These are phyloP conservation scores for Conticribra guillardii DNA, from an alignment of 108 stramenopile species.

Conservation along the genomic window DNA sequence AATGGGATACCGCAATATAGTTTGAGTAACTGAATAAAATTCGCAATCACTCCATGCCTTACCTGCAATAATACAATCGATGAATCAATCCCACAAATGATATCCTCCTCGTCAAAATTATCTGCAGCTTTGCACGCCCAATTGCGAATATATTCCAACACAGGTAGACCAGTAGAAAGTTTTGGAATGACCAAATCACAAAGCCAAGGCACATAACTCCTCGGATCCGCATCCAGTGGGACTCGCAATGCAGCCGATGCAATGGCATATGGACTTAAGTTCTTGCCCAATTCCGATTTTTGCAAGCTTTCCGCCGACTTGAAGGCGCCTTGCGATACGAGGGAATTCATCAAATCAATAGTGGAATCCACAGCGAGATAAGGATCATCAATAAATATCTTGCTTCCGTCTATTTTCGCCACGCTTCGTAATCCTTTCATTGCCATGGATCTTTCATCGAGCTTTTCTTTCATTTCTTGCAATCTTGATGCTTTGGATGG, in stretches of 20 bases:
- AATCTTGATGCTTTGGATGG: slow-evolving; percentile 18
- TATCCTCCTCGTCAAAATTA: slow-evolving; percentile 60
- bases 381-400: slow-evolving; percentile 36
- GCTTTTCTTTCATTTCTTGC: slow-evolving; percentile 24
- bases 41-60: background rate
- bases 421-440: slow-evolving; percentile 34
- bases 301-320: slow-evolving; percentile 54
- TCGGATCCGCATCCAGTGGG: slow-evolving; percentile 58
- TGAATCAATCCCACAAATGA: slow-evolving; percentile 49
- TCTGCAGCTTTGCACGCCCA: slow-evolving; percentile 81
- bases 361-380: slow-evolving; percentile 35
- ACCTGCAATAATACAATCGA: slow-evolving; percentile 68
- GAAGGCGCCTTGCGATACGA: slow-evolving; percentile 54
- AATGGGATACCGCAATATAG: background rate
- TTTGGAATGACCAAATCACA: slow-evolving; percentile 60
- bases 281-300: slow-evolving; percentile 46
- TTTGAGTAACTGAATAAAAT: background rate
- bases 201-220: slow-evolving; percentile 59
- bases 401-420: slow-evolving; percentile 7
- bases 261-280: slow-evolving; percentile 44
- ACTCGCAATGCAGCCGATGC: slow-evolving; percentile 55
- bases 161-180: slow-evolving; percentile 66
- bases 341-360: slow-evolving; percentile 33
- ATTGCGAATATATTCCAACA: slow-evolving; percentile 57
- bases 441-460: slow-evolving; percentile 38